Evolutionary conservation across 331 rosid genomes (phyloP), one percentile per base, ranked within the genome.

Genomic region (Acacia concinna): DNA sequence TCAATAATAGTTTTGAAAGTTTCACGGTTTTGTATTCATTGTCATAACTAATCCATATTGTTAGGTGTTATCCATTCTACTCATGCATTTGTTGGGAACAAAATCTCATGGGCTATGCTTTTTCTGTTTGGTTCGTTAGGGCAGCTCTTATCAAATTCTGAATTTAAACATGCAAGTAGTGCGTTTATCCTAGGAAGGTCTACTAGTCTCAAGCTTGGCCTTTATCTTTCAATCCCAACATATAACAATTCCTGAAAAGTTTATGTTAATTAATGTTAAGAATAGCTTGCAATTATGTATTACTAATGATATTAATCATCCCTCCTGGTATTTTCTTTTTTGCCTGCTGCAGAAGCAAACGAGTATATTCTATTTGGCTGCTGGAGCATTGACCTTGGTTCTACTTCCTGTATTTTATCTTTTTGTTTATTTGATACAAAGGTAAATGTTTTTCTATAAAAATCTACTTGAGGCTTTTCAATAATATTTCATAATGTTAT

Each of bases 351-450:
- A 88, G 92, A 79, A 84, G 82, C 83, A 84, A 85, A 52, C 52
- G 17, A 81, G 89, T 67, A 82, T 88, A 17, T 83, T 91, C 76
- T 81, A 85, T 83, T 40, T 88, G 83, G 92, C 92, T 65, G 63
- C 78, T 59, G 85, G 89, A 54, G 84, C 83, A 69, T 74, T 91
- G 84, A 85, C 89, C 71, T 41, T 89, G 90, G 87, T 91, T 89
- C 81, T 91, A 80, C 91, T 91, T 34, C 97, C 94, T 6, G 54
- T 89, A 57, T 89, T 88, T 83, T 91, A 91, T 82, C 78, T 91
- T 72, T 68, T 89, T n/a, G 86, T 96, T 69, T 93, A 82, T 85
- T 88, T 94, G 86, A 84, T 89, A 75, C 97, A 88, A 78, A 89
- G 98, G 98, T 91, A 85, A 56, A 10, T 74, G 0, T 15, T 38